Percentiles rank a stretch among this genome's conserved stretches.
Conservation (phyloP, 306 rosid species). For the Prunus campanulata region DNA sequence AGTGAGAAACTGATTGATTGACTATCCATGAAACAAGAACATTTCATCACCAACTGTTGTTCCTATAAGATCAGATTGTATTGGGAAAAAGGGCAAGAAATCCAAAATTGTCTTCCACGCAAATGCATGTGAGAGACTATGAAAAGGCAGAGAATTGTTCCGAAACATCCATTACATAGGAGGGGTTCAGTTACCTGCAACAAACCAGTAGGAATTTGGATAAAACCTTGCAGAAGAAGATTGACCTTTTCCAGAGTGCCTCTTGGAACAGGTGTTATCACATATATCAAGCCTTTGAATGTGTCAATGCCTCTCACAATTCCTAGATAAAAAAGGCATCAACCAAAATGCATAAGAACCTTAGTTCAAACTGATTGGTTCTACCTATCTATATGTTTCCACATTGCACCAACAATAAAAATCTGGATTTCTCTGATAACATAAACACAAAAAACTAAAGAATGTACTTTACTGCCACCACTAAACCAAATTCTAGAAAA, state of each 20-base stretch:
- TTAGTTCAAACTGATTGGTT: neutral
- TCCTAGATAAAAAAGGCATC: slow-evolving; percentile 49
- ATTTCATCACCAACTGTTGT: neutral
- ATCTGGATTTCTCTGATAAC: neutral
- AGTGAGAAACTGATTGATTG: neutral
- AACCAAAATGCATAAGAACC: slow-evolving; percentile 12
- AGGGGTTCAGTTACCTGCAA: slow-evolving; percentile 57
- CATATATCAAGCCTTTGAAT: slow-evolving; percentile 61
- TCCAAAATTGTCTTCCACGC: neutral
- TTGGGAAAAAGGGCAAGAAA: slow-evolving; percentile 14
- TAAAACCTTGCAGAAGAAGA: slow-evolving; percentile 72
- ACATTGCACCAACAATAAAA: neutral
- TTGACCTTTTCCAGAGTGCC: slow-evolving; percentile 72
- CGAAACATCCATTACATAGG: slow-evolving; percentile 1
- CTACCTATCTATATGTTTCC: neutral
- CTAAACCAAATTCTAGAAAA: neutral
- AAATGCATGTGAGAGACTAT: slow-evolving; percentile 1
- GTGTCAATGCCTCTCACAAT: slow-evolving; percentile 90
- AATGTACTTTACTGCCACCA: neutral
- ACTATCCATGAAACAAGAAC: neutral
- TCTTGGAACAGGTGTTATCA: slow-evolving; percentile 82
- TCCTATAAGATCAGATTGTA: slow-evolving; percentile 17
- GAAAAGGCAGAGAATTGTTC: slow-evolving; percentile 6
- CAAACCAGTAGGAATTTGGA: slow-evolving; percentile 79
- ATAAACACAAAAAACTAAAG: neutral